These are phyloP conservation scores for Geotrichum citri-aurantii DNA, from an alignment of 1,139 yeast species.

Conservation along the genomic window DNA sequence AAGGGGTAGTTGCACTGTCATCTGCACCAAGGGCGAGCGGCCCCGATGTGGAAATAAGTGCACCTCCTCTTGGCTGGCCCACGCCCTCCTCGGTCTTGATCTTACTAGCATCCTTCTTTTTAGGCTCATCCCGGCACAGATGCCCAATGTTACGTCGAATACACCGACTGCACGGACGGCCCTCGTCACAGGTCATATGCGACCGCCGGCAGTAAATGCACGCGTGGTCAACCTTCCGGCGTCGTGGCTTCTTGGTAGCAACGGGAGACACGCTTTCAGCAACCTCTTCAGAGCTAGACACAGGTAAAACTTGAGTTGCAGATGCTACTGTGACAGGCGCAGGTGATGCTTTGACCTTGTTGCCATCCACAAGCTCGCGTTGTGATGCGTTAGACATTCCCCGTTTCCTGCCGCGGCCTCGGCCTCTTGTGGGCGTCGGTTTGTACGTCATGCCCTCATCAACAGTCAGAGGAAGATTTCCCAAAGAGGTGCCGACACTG, in stretches of 20 bases:
- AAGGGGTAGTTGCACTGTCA: background rate
- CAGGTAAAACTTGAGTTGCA: background rate
- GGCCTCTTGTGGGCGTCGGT: background rate
- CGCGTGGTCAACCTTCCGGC: conserved; percentile 45
- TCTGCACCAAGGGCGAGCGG: background rate
- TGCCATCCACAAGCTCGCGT: background rate
- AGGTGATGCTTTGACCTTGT: background rate
- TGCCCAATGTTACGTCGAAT: conserved; percentile 85
- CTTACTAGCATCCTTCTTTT: conserved; percentile 9
- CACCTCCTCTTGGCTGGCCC: background rate
- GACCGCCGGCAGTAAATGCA: conserved; percentile 91
- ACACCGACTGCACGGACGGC: conserved; percentile 84
- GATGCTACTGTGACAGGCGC: background rate
- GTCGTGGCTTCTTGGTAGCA: conserved; percentile 15
- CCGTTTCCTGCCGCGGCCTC: conserved; percentile 5
- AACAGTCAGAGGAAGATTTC: background rate
- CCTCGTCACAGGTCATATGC: conserved; percentile 81
- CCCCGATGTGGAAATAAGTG: background rate
- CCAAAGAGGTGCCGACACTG: background rate
- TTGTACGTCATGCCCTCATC: conserved; percentile 1
- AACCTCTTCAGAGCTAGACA: background rate
- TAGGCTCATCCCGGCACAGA: conserved; percentile 75
- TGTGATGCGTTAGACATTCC: background rate
- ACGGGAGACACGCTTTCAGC: background rate
- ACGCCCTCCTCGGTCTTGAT: conserved; percentile 6